These are phyloP conservation scores for Ramalina peruviana DNA, from an alignment of 495 filamentous ascomycete species.

Conservation along the genomic window DNA sequence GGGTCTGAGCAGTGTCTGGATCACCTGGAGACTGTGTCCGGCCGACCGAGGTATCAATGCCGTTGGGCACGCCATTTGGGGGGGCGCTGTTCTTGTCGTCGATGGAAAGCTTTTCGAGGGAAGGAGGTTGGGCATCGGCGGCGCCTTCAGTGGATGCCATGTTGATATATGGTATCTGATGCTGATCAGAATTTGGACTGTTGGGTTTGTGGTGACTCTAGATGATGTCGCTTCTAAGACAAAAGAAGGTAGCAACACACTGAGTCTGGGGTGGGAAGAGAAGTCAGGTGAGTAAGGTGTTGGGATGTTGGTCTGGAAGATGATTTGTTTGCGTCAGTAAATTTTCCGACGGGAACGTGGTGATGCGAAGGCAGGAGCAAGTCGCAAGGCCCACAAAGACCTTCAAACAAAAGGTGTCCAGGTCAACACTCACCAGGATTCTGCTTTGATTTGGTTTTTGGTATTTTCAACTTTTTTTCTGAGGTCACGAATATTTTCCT, in stretches of 20 bases:
- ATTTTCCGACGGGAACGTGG: neutral
- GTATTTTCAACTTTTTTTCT: slow-evolving; percentile 44
- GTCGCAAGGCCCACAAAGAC: slow-evolving; percentile 14
- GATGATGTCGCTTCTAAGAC: no score
- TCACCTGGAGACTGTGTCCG: slow-evolving; percentile 37
- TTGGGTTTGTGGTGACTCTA: neutral
- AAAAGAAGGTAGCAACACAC: no score
- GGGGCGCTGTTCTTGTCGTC: slow-evolving; percentile 43
- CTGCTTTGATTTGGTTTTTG: slow-evolving; percentile 16
- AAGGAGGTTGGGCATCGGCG: slow-evolving; percentile 31
- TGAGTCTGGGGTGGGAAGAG: neutral
- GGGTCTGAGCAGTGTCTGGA: slow-evolving; percentile 47
- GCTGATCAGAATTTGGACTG: neutral
- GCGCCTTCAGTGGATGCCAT: slow-evolving; percentile 21
- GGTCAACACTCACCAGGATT: neutral
- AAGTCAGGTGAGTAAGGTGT: neutral
- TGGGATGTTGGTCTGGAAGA: neutral
- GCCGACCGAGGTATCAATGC: slow-evolving; percentile 53
- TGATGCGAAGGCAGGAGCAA: neutral
- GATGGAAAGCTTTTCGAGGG: slow-evolving; percentile 57
- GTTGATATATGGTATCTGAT: neutral
- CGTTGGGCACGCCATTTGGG: slow-evolving; percentile 49
- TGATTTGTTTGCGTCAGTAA: neutral
- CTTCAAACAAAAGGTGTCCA: neutral
- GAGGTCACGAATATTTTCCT: slow-evolving; percentile 21